Percentiles rank a stretch among this genome's conserved stretches.
Conservation (phyloP, 176 grass and related monocot genomes). For the Musa acuminata region DNA sequence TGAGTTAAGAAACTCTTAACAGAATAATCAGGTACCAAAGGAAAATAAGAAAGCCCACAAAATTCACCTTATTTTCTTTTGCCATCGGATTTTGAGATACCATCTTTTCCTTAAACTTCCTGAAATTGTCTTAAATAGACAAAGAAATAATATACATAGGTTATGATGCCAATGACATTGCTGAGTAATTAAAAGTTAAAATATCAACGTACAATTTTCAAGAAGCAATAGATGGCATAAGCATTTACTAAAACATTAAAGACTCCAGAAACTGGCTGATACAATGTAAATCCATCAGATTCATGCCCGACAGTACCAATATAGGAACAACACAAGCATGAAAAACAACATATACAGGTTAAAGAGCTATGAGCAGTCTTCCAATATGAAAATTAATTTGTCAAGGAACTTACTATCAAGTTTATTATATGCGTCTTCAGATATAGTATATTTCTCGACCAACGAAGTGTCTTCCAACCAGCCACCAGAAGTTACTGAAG, state of each 20-base stretch:
- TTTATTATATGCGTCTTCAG: conserved; percentile 82
- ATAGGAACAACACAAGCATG: background rate
- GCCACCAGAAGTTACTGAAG: conserved; percentile 72
- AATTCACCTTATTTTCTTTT: conserved; percentile 54
- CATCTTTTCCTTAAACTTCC: conserved; percentile 94
- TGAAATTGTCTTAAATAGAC: conserved; percentile 34
- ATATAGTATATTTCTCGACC: conserved; percentile 85
- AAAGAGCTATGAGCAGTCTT: background rate
- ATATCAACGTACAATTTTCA: background rate
- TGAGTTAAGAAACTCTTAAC: too few relatives aligned
- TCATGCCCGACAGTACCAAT: background rate
- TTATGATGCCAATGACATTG: background rate
- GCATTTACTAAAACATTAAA: background rate
- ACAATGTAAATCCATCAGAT: background rate
- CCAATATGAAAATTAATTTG: background rate
- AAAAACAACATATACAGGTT: background rate
- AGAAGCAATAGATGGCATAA: background rate
- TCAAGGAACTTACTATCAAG: conserved; percentile 45
- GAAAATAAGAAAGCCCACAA: background rate
- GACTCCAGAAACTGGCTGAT: background rate
- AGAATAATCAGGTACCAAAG: background rate
- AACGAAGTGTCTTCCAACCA: conserved; percentile 98
- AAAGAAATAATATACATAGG: background rate
- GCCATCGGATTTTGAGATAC: conserved; percentile 35
- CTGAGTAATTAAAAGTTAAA: background rate